A percentile compares a stretch with the other conserved stretches of the same genome.
Evolutionary conservation across 805 yeast genomes (phyloP).

Genomic region (Nakazawaea siamensis): DNA sequence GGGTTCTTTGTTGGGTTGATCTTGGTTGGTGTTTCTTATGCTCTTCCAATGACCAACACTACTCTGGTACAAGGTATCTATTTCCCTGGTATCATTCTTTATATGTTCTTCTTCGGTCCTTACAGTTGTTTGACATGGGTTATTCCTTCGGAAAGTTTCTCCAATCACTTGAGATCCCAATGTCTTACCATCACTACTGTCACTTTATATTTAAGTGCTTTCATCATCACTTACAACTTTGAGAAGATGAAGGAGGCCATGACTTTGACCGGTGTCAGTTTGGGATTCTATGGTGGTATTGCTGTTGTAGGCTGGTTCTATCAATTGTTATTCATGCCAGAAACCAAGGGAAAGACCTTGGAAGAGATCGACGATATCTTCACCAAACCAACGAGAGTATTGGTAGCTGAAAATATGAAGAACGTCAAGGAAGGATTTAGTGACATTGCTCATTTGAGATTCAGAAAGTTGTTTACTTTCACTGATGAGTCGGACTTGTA

Average conservation of each 20-base stretch:
- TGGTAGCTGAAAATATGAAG: constrained; percentile 27
- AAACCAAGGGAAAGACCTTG: constrained; percentile 62
- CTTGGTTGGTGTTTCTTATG: constrained; percentile 52
- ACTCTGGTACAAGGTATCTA: constrained; percentile 51
- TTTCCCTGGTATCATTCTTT: constrained; percentile 53
- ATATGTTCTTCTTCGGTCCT: constrained; percentile 60
- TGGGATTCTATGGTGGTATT: constrained; percentile 64
- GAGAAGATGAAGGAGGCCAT: constrained; percentile 45
- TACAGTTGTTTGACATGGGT: constrained; percentile 67
- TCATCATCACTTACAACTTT: constrained; percentile 59
- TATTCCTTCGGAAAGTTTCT: constrained; percentile 56
- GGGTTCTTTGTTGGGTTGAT: constrained; percentile 55
- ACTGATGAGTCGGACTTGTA: background rate
- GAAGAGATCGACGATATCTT: constrained; percentile 66
- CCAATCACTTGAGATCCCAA: constrained; percentile 47
- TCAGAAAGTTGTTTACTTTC: constrained; percentile 2
- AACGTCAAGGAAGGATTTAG: constrained; percentile 11
- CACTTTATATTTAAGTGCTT: constrained; percentile 51
- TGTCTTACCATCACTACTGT: constrained; percentile 59
- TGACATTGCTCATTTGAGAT: constrained; percentile 4
- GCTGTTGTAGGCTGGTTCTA: constrained; percentile 49
- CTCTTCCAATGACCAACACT: constrained; percentile 26
- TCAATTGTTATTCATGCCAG: constrained; percentile 55
- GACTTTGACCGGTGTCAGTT: constrained; percentile 53
- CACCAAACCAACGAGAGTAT: constrained; percentile 33